Base-by-base conservation (phyloP, 139 green algal genomes). In the Tetraselmis chui region DNA sequence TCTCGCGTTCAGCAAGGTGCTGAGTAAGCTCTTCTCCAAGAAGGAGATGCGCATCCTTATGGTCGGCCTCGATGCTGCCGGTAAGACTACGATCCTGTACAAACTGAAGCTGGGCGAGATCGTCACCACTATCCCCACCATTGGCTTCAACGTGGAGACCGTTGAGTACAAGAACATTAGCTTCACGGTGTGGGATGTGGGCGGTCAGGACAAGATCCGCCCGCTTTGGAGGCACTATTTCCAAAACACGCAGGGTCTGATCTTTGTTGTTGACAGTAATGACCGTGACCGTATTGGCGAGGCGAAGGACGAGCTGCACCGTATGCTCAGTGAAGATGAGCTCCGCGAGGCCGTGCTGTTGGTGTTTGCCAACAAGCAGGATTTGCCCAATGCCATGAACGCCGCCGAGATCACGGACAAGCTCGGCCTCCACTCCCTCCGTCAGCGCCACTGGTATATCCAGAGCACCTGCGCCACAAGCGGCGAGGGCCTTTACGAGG, bases 321-420 rank as follows among this genome's bases (percentile, higher is more conserved):
- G 45, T 67, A 18, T 67, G 45, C 45, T 67, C 31, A 99, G 98
- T 89, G 97, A 99, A 93, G 94, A 87, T 2, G 74, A 77, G 45
- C 45, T 67, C 11, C 45, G 45, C 45, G 45, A 18, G 18, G 45
- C 45, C 11, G 45, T 5, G 45, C 45, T 67, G 45, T 91, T 99
- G 31, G 93, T 99, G 1, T 99, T 99, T 88, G 97, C 97, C 30
- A 99, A 99, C 90, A 99, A 99, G 89, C 96, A 99, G 87, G 96
- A 96, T 75, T 67, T 67, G 45, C 11, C 45, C 45, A 67, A 99
- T 86, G 96, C 96, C 5, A 76, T 96, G 29, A 91, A 87, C 0
- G 91, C 96, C 1, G 88, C 93, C 28, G 93, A 98, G 83, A 91
- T 98, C 22, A 95, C 89, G 67, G 89, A 97, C 79, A 91, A 88